Conservation (phyloP, 2,329 filamentous ascomycete genomes). For the Lecanicillium sp. region DNA sequence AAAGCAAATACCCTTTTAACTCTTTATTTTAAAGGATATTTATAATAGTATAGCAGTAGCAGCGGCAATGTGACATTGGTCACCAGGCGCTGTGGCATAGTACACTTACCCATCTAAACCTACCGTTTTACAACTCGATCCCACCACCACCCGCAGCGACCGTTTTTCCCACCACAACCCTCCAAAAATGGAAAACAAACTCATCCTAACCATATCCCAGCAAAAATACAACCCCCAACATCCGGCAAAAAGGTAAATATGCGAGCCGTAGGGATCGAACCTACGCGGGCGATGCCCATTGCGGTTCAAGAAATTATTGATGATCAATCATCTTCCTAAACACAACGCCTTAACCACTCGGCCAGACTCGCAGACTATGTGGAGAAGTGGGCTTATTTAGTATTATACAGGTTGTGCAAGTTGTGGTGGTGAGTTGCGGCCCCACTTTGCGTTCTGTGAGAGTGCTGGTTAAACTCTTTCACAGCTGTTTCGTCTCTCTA, state of each 20-base stretch:
- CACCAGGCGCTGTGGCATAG: too few relatives aligned
- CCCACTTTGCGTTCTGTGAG: constrained; percentile 6
- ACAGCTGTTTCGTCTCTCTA: too few relatives aligned
- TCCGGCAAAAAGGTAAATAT: constrained; percentile 17
- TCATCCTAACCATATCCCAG: background rate
- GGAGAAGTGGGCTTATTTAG: background rate
- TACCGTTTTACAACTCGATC: too few relatives aligned
- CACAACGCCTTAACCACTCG: constrained; percentile 51
- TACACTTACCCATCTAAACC: too few relatives aligned
- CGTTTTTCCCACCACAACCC: too few relatives aligned
- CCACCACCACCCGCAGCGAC: too few relatives aligned
- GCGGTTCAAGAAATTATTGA: constrained; percentile 21
- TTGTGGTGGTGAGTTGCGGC: background rate
- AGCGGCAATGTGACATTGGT: too few relatives aligned
- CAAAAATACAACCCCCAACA: constrained; percentile 11
- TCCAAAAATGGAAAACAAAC: background rate
- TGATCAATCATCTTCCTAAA: constrained; percentile 30
- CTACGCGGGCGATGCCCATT: constrained; percentile 37
- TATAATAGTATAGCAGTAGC: too few relatives aligned
- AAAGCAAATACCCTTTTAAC: too few relatives aligned
- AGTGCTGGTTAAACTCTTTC: too few relatives aligned
- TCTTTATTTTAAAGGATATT: too few relatives aligned
- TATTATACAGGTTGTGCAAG: background rate
- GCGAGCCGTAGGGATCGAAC: constrained; percentile 45
- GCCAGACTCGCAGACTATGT: constrained; percentile 31